These are phyloP conservation scores for Peniophora sp. DNA, from an alignment of 1,284 basidiomycete species.

Conservation along the genomic window DNA sequence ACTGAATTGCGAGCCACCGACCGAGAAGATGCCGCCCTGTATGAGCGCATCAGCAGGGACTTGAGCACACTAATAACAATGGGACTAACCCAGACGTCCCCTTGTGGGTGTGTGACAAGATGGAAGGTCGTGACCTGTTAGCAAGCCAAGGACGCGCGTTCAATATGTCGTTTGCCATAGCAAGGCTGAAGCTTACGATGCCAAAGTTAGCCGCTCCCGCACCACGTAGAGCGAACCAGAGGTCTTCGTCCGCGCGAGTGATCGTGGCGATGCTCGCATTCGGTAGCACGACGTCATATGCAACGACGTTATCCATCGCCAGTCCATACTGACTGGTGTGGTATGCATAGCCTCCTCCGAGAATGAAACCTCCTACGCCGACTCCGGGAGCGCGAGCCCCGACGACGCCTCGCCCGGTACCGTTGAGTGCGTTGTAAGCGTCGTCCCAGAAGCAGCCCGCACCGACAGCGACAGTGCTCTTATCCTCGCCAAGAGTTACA, in stretches of 20 bases:
- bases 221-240: constrained; percentile 31
- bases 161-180: not conserved
- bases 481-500: constrained; percentile 23
- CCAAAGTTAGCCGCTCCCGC: constrained; percentile 7
- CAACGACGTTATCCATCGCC: constrained; percentile 38
- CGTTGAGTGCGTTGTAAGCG: constrained; percentile 32
- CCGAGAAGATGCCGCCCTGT: constrained; percentile 1
- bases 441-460: constrained; percentile 43
- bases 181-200: not conserved
- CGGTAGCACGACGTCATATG: constrained; percentile 40
- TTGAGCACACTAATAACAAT: not conserved
- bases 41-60: not conserved
- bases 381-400: constrained; percentile 36
- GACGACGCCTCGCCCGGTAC: constrained; percentile 31
- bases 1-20: not conserved
- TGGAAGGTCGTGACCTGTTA: constrained; percentile 3
- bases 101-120: constrained; percentile 1
- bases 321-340: constrained; percentile 42
- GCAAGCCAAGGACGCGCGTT: not conserved
- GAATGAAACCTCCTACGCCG: constrained; percentile 44
- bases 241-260: constrained; percentile 26
- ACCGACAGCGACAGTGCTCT: constrained; percentile 32
- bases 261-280: constrained; percentile 32
- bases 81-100: constrained; percentile 9
- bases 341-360: constrained; percentile 54